A percentile compares a stretch with the other conserved stretches of the same genome.
phyloP scores from a whole-genome alignment of 176 grass and related monocot genomes.

The Avena atlantica region DNA sequence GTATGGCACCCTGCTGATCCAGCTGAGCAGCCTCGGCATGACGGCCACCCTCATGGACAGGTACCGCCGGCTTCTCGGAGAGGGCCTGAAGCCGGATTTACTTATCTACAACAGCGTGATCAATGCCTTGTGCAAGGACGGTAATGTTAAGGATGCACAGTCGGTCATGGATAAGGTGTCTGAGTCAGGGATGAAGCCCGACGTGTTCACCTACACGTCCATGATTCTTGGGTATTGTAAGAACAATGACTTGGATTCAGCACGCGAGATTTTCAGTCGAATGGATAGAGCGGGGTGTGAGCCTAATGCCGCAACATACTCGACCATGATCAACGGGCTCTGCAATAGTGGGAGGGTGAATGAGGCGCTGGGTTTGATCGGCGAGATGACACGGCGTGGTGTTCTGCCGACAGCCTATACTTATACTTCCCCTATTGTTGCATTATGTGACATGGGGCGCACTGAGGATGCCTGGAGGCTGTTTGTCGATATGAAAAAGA shows the following conservation, averaged over 20 bases:
- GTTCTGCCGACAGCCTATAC: slow-evolving; percentile 44
- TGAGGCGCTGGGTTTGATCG: slow-evolving; percentile 50
- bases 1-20: slow-evolving; percentile 21
- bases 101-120: slow-evolving; percentile 38
- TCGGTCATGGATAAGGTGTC: slow-evolving; percentile 57
- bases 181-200: slow-evolving; percentile 41
- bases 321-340: slow-evolving; percentile 48
- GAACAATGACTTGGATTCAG: slow-evolving; percentile 56
- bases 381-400: slow-evolving; percentile 48
- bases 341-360: slow-evolving; percentile 43
- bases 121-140: slow-evolving; percentile 51
- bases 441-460: slow-evolving; percentile 42
- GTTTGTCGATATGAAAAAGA: slow-evolving; percentile 53
- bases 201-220: slow-evolving; percentile 59
- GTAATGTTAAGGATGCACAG: slow-evolving; percentile 45
- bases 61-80: slow-evolving; percentile 26
- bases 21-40: slow-evolving; percentile 19
- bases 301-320: slow-evolving; percentile 58
- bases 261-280: slow-evolving; percentile 48
- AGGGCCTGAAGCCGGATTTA: slow-evolving; percentile 35
- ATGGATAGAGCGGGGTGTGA: slow-evolving; percentile 50
- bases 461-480: slow-evolving; percentile 54
- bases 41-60: slow-evolving; percentile 18
- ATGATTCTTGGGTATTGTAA: slow-evolving; percentile 66
- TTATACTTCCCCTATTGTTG: slow-evolving; percentile 48